Percentiles rank a stretch among this genome's conserved stretches.
phyloP scores from a whole-genome alignment of 2,329 filamentous ascomycete species.

The Aspergillus thermomutatus region DNA sequence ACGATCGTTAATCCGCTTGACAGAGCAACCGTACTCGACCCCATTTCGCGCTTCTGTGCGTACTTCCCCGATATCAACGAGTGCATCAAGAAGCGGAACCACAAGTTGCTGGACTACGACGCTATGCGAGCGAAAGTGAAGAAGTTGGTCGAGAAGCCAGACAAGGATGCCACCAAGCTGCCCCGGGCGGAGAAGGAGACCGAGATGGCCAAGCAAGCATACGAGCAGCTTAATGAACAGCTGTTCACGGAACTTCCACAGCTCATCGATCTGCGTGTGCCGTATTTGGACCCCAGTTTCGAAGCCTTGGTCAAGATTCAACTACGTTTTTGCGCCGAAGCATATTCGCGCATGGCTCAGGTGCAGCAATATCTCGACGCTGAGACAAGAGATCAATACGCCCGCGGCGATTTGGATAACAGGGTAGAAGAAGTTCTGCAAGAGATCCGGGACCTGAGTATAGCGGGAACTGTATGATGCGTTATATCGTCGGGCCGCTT shows the following conservation, averaged over 20 bases:
- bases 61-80: slow-evolving; percentile 99
- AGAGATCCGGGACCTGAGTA: slow-evolving; percentile 95
- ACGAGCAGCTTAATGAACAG: slow-evolving; percentile 97
- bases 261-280: slow-evolving; percentile 92
- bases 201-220: slow-evolving; percentile 87
- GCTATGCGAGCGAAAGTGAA: slow-evolving; percentile 93
- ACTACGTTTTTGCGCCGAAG: slow-evolving; percentile 93
- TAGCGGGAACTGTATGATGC: slow-evolving; percentile 65
- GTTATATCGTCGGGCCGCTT: slow-evolving; percentile 7
- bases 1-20: not conserved
- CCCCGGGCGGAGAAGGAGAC: slow-evolving; percentile 94
- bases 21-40: slow-evolving; percentile 88
- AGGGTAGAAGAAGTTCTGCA: slow-evolving; percentile 93
- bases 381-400: slow-evolving; percentile 93
- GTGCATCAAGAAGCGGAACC: slow-evolving; percentile 97
- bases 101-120: slow-evolving; percentile 98
- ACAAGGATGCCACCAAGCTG: slow-evolving; percentile 96
- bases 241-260: slow-evolving; percentile 89
- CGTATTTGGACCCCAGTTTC: slow-evolving; percentile 94
- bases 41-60: slow-evolving; percentile 91
- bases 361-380: slow-evolving; percentile 98
- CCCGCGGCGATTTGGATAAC: slow-evolving; percentile 84
- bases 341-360: slow-evolving; percentile 96
- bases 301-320: slow-evolving; percentile 99
- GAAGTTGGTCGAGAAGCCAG: slow-evolving; percentile 94